A percentile compares a stretch with the other conserved stretches of the same genome.
Conservation (phyloP, 371 early-diverging fungal species). For the Dinochytrium kinnereticum region DNA sequence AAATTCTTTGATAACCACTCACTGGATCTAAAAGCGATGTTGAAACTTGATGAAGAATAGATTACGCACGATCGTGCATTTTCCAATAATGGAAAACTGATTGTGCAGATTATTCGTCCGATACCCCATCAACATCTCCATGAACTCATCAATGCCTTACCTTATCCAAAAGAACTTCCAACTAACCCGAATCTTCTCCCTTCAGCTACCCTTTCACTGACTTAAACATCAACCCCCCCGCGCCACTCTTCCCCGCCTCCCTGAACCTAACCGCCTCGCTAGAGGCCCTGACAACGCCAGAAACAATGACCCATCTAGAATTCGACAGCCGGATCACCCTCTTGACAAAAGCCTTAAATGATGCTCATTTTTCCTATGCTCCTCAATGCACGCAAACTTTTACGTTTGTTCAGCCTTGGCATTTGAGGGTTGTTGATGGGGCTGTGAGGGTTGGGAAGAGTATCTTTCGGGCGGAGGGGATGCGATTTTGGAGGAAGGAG, state of each 20-base stretch:
- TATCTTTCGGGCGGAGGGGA: neutral
- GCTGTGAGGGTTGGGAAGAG: neutral
- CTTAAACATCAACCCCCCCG: neutral
- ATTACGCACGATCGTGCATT: too few species aligned
- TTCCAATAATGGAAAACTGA: too few species aligned
- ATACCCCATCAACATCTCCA: too few species aligned
- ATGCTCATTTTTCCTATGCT: neutral
- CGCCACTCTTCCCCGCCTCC: neutral
- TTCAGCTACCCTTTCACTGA: conserved; percentile 1
- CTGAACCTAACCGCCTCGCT: neutral
- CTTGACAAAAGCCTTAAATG: neutral
- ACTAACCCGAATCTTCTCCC: too few species aligned
- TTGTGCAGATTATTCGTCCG: too few species aligned
- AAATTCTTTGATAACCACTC: too few species aligned
- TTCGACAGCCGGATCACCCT: neutral
- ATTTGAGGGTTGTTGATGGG: neutral
- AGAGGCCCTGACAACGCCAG: neutral
- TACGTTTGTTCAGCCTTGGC: neutral
- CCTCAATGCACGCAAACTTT: neutral
- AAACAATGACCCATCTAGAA: neutral
- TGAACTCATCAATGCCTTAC: too few species aligned
- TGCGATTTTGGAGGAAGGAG: neutral
- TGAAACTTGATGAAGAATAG: too few species aligned
- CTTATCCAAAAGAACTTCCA: too few species aligned
- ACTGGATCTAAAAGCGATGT: too few species aligned